Conservation (phyloP, 768 basidiomycete genomes). For the Lentinula boryana region DNA sequence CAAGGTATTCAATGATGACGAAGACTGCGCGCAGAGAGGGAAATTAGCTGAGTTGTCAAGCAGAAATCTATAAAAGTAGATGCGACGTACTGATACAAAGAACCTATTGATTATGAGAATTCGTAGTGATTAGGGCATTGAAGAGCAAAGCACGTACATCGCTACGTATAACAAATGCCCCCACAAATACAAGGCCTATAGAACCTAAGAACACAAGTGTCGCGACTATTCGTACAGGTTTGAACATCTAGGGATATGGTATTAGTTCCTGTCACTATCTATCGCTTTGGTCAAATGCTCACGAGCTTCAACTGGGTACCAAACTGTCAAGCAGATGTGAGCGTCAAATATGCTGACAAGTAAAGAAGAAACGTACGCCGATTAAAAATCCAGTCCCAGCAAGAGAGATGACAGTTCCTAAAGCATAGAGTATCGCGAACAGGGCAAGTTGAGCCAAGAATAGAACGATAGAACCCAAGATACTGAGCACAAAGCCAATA, state of each 20-base stretch:
- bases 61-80: neutral
- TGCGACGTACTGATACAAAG: constrained; percentile 57
- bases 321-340: constrained; percentile 43
- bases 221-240: constrained; percentile 82
- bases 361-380: constrained; percentile 51
- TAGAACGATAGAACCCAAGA: constrained; percentile 74
- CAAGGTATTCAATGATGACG: constrained; percentile 87
- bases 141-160: constrained; percentile 38
- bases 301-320: constrained; percentile 77
- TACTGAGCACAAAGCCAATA: constrained; percentile 72
- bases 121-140: neutral
- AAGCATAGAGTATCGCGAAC: constrained; percentile 79
- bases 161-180: constrained; percentile 71
- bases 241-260: constrained; percentile 95
- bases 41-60: constrained; percentile 8
- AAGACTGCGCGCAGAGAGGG: constrained; percentile 48
- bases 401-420: constrained; percentile 80
- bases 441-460: constrained; percentile 61
- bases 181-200: constrained; percentile 79
- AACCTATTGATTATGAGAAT: constrained; percentile 31
- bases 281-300: constrained; percentile 13
- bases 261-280: neutral
- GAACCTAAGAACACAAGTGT: constrained; percentile 72
- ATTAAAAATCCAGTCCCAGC: constrained; percentile 89
- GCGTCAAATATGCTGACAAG: constrained; percentile 3